Evolutionary conservation across 805 yeast species (phyloP), one percentile per base, ranked within the genome.

Genomic region (Millerago galiae): DNA sequence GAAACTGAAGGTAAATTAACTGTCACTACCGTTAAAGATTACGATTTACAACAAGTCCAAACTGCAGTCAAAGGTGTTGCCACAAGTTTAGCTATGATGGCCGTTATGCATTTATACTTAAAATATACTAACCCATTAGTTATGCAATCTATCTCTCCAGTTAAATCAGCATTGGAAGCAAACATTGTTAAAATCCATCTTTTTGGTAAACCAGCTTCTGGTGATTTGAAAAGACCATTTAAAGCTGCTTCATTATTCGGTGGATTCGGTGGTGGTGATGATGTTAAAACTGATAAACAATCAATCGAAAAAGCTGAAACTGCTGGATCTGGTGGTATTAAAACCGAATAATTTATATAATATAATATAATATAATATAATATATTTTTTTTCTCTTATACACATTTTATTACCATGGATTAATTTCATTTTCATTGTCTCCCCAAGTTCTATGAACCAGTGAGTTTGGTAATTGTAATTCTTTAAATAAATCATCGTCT

Each of bases 181-280:
- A 89, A 89, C 70, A 79, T 88, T 53, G 95, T 91, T 56, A 81
- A 87, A 73, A 87, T 93, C 65, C 96, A 93, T 65, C 59, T 93
- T 45, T 85, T 85, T 56, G 89, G 89, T 53, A 70, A 76, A 58
- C 76, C 90, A 32, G 93, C 96, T 21, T 56, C 75, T 38, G 97
- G 96, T 53, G 96, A 85, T 56, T 79, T 89, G 67, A 87, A 88
- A 78, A 86, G 99, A 74, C 99, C 99, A 37, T 93, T 93, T 81
- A 86, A 86, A 74, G 79, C 90, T 45, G 79, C 89, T 40, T 79
- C 91, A 37, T 64, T 91, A 69, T 79, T 88, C 53, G 87, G 90
- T 46, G 75, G 68, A 37, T 56, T 64, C 30, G 66, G 70, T 34
- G 67, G 63, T 44, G 55, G 53, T 42, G 67, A 65, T 35, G 83